Conservation (phyloP, 1,284 basidiomycete genomes). For the Heterobasidion irregulare region DNA sequence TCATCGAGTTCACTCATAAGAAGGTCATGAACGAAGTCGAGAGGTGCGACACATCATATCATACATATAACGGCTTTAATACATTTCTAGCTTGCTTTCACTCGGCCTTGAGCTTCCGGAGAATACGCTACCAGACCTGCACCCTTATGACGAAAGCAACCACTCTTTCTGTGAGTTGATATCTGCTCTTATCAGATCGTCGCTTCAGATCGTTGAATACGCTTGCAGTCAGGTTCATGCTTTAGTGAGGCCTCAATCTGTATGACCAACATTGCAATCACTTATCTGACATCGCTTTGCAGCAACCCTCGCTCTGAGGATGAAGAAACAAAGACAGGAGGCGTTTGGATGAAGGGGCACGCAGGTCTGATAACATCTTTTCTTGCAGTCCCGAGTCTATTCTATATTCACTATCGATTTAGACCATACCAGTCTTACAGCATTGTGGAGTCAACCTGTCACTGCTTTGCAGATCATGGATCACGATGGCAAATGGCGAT, state of each 20-base stretch:
- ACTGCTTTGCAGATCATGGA: constrained; percentile 47
- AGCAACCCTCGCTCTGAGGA: constrained; percentile 29
- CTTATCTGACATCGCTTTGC: not conserved
- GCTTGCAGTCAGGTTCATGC: constrained; percentile 22
- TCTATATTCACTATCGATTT: not conserved
- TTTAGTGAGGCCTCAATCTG: constrained; percentile 18
- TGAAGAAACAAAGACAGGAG: constrained; percentile 45
- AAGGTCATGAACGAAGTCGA: constrained; percentile 20
- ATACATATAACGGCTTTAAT: not conserved
- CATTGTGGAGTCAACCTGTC: constrained; percentile 56
- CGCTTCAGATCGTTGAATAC: not conserved
- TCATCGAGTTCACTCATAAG: constrained; percentile 22
- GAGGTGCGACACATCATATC: constrained; percentile 8
- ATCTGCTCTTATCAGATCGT: not conserved
- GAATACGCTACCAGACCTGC: constrained; percentile 26
- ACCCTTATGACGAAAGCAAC: constrained; percentile 23
- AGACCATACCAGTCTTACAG: constrained; percentile 43
- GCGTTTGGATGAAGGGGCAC: constrained; percentile 57
- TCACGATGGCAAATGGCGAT: constrained; percentile 45
- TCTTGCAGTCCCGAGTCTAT: not conserved
- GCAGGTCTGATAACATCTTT: constrained; percentile 29
- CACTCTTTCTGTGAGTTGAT: constrained; percentile 19
- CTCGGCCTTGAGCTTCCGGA: constrained; percentile 20
- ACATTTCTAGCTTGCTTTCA: constrained; percentile 15
- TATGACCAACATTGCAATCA: not conserved